Evolutionary conservation across 805 yeast genomes (phyloP), one percentile per base, ranked within the genome.

Genomic region (Allodekkera sacchari): DNA sequence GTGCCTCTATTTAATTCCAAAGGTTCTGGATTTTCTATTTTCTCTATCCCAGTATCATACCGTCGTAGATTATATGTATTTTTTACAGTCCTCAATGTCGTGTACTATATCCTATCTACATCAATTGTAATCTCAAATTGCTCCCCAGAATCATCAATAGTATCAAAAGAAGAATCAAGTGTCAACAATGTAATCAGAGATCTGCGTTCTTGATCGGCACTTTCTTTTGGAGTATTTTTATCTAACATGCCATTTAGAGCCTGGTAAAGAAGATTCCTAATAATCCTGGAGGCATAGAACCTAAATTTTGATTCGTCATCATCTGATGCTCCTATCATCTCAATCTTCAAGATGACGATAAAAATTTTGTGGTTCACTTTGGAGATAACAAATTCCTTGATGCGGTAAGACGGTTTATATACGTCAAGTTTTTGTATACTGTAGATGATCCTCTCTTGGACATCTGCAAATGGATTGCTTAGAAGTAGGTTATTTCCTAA

Each of bases 321-420:
- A 39, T 72, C 73, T 4, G 81, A 71, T 1, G 78, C 82, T n/a
- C 88, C 88, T 28, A 59, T 53, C 80, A 82, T 74, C 14, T 52
- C 53, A 3, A 82, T 42, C 34, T 61, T 66, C 12, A 78, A 39
- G 3, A 83, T 66, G 2, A 77, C 71, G 16, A 82, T 64, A 42
- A 66, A 74, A 4, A 78, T 55, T 36, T 66, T 68, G 47, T 74
- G 72, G 48, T 77, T 81, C 23, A 79, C 77, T 42, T 78, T 74
- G 3, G 81, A 66, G 6, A 82, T 57, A 31, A 71, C 59, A 7
- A 81, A 60, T 44, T 50, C 61, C 10, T 66, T 61, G 11, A 81
- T 48, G 6, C 49, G 47, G 44, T 75, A 78, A 5, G 59, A 53
- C 3, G 65, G 52, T 44, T 68, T 74, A 53, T 70, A 82, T 23